Conservation (phyloP, 345 rosid genomes). For the Eucalyptus curtisii region DNA sequence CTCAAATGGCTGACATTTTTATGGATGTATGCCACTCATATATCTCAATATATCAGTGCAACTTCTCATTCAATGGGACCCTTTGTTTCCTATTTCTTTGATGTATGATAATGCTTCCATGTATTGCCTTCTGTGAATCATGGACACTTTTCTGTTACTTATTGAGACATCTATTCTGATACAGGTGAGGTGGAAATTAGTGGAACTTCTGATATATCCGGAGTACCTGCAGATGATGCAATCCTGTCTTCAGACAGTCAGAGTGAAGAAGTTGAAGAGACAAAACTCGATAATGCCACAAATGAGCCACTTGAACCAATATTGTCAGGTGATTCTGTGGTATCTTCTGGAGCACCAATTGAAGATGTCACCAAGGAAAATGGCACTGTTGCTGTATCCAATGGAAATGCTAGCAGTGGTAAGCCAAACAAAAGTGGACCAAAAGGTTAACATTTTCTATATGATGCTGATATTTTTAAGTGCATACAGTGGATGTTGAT, state of each 20-base stretch:
- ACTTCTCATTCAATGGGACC: not conserved
- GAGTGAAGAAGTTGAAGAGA: slow-evolving; percentile 18
- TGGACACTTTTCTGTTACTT: not conserved
- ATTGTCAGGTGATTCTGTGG: slow-evolving; percentile 20
- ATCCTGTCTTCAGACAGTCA: slow-evolving; percentile 19
- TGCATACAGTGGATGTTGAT: not conserved
- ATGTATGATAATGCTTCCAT: not conserved
- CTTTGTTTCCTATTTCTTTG: not conserved
- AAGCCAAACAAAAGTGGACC: slow-evolving; percentile 5
- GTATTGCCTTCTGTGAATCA: not conserved
- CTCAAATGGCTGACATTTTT: not conserved
- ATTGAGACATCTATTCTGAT: not conserved
- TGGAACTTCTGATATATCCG: slow-evolving; percentile 19
- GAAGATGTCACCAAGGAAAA: slow-evolving; percentile 16
- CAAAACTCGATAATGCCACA: not conserved
- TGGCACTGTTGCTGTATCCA: slow-evolving; percentile 14
- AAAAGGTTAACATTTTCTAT: slow-evolving; percentile 23
- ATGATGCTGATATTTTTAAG: not conserved
- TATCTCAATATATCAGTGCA: not conserved
- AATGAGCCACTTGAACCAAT: slow-evolving; percentile 24
- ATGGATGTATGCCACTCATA: not conserved
- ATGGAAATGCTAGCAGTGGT: slow-evolving; percentile 5
- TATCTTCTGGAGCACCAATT: slow-evolving; percentile 6
- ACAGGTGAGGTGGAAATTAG: slow-evolving; percentile 18
- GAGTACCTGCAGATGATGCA: slow-evolving; percentile 4